Conservation (phyloP, 179 eudicot genomes). For the Silene vulgaris region DNA sequence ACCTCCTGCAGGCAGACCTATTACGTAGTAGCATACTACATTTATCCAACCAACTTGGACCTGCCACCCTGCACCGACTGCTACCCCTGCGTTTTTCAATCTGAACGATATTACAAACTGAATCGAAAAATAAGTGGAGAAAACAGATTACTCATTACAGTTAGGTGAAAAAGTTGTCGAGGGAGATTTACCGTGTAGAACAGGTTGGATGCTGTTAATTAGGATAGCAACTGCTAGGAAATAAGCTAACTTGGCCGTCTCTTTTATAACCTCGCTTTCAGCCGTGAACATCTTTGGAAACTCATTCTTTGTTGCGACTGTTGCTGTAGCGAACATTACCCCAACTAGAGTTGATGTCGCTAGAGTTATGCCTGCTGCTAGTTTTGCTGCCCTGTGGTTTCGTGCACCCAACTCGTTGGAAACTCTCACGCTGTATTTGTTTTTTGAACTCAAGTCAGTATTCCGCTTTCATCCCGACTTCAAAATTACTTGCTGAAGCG, state of each 20-base stretch:
- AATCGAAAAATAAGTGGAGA: too few species aligned
- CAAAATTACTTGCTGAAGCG: too few species aligned
- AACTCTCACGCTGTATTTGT: constrained; percentile 27
- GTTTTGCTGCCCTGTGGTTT: constrained; percentile 24
- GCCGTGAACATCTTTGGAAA: constrained; percentile 26
- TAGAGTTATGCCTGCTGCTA: constrained; percentile 1
- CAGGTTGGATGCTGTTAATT: constrained; percentile 24
- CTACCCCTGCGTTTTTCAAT: constrained; percentile 19
- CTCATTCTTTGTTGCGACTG: constrained; percentile 9
- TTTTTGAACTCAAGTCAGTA: too few species aligned
- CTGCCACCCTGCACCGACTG: constrained; percentile 37
- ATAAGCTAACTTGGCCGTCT: constrained; percentile 23
- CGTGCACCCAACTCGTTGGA: constrained; percentile 34
- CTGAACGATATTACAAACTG: too few species aligned
- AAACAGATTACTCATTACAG: too few species aligned
- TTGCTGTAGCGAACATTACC: constrained; percentile 5
- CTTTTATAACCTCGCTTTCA: constrained; percentile 18
- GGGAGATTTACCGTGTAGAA: constrained; percentile 23
- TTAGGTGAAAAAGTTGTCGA: not conserved
- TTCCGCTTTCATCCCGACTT: too few species aligned
- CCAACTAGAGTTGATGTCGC: constrained; percentile 23
- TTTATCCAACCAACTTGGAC: constrained; percentile 14
- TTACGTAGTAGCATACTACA: constrained; percentile 20
- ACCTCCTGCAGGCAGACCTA: constrained; percentile 25
- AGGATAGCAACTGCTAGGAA: constrained; percentile 21